Base-by-base conservation (phyloP, 2,329 filamentous ascomycete genomes). In the Hirsutella minnesotensis region DNA sequence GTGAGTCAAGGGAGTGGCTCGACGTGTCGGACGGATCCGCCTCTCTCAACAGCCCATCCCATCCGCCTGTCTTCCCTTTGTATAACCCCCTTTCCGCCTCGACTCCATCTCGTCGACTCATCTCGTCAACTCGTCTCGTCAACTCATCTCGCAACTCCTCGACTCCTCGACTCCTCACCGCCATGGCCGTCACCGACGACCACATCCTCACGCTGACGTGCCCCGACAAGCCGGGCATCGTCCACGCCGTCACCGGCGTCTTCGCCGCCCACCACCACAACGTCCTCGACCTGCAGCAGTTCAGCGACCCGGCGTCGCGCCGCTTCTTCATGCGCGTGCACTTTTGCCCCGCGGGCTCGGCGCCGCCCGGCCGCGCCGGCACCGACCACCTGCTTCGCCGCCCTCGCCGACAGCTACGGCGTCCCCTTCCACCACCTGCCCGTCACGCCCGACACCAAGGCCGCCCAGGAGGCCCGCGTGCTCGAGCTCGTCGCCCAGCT, bases 251-350 rank as follows among this genome's bases (percentile, higher is more conserved):
- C 51, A 90, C 86, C 8, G 83, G 80, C 48, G 72, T 90, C 53
- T 75, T 92, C 49, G 83, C 84, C 38, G 65, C 73, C 47, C 75
- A 85, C 61, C 75, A 78, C 54, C 73, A 89, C 65, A 92, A 88
- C 64, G 86, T 92, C 58, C 69, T 90, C 49, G 84, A 92, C 64
- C 75, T 88, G 49, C 85, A 88, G 65, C 86, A 92, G 65, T 92
- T 86, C 69, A 83, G 79, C 35, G 86, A 90, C 63, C 77, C 79
- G 21, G 75, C 70, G 20, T 83, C 81, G 18, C 68, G 83, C 58
- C 81, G 75, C 45, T 92, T 92, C 70, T 92, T 92, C 68, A 90
- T 92, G 86, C 77, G 86, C 58, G 83, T 90, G 53, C 85, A 89
- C 62, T 90, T 90, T 54, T 81, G 78, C 9, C 75, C 82, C 46